Evolutionary conservation across 2,329 filamentous ascomycete genomes (phyloP).

Genomic region (Mariannaea sp.): DNA sequence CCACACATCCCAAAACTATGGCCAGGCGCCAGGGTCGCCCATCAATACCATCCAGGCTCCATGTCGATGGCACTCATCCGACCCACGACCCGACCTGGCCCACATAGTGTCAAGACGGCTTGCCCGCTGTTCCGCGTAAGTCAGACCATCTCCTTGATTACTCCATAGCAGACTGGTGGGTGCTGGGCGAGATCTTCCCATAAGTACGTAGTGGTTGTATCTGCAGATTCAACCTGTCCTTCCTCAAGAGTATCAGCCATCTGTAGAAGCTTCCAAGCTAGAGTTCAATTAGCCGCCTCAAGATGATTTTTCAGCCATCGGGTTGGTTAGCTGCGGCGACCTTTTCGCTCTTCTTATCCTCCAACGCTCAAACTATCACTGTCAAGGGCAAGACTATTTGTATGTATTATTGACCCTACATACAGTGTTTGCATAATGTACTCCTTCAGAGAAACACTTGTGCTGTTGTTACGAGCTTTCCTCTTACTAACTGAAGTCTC

Average conservation of each 20-base stretch:
- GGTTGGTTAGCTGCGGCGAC: slow-evolving; percentile 12
- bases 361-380: slow-evolving; percentile 31
- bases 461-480: neutral
- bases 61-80: neutral
- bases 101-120: slow-evolving; percentile 1
- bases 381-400: slow-evolving; percentile 28
- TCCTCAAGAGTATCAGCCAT: slow-evolving; percentile 1
- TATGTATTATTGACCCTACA: slow-evolving; percentile 18
- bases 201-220: slow-evolving; percentile 3
- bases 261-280: neutral
- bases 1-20: neutral
- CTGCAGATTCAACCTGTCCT: neutral
- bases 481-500: slow-evolving; percentile 1
- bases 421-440: too few species aligned
- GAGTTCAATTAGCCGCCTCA: slow-evolving; percentile 1
- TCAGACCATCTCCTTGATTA: neutral
- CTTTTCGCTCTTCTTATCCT: slow-evolving; percentile 6
- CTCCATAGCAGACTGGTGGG: neutral
- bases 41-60: neutral
- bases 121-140: neutral
- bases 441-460: neutral
- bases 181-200: neutral
- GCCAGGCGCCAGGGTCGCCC: too few species aligned
- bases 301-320: slow-evolving; percentile 13
- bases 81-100: slow-evolving; percentile 1